Conservation (phyloP, 345 rosid genomes). For the Moringa oleifera region DNA sequence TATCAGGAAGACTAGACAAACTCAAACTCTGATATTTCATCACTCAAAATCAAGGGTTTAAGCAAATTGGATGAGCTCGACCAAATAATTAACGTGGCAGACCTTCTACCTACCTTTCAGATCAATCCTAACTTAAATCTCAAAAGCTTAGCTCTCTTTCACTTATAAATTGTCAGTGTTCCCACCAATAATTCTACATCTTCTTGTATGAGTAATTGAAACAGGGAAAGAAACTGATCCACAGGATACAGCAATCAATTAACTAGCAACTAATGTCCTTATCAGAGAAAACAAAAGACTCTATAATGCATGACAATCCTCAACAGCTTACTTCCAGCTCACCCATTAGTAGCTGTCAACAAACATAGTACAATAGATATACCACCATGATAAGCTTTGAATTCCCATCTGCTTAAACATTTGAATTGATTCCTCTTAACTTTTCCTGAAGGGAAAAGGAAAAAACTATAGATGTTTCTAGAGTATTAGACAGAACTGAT, state of each 20-base stretch:
- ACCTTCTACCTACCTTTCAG: no score
- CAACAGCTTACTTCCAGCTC: not conserved
- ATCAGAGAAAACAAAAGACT: no score
- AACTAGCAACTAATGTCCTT: not conserved
- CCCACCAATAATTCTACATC: not conserved
- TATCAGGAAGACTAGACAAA: no score
- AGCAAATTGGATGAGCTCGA: no score
- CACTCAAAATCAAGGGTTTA: no score
- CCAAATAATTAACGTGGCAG: no score
- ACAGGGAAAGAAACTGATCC: no score
- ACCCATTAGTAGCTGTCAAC: not conserved
- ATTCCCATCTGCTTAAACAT: not conserved
- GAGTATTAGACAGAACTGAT: no score
- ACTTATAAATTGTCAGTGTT: not conserved
- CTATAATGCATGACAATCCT: not conserved
- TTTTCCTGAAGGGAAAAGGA: not conserved
- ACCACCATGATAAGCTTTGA: not conserved
- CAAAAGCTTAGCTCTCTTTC: no score
- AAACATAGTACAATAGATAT: not conserved
- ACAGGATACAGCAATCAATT: not conserved
- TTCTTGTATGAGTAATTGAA: not conserved
- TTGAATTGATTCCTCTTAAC: not conserved
- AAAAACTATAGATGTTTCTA: no score
- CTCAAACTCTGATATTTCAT: no score
- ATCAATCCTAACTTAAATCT: no score